Conservation (phyloP, 2,329 filamentous ascomycete genomes). For the Pyrenochaeta sp. region DNA sequence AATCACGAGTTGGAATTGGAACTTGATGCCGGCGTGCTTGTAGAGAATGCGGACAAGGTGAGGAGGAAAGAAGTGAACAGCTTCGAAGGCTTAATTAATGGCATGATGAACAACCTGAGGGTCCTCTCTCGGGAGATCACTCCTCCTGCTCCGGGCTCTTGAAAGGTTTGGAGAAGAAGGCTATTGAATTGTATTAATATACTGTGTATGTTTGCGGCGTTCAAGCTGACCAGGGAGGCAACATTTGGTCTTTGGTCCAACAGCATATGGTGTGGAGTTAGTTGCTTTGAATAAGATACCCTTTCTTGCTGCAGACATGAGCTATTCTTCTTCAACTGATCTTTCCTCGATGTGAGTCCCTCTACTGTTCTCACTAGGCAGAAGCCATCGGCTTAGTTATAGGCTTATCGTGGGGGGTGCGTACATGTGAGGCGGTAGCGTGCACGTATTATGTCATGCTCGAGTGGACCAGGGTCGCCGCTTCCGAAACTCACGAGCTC, state of each 20-base stretch:
- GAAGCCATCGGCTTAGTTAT: too few relatives aligned
- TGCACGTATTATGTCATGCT: constrained; percentile 26
- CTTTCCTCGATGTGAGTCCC: too few relatives aligned
- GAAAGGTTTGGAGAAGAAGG: background rate
- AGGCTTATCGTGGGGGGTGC: constrained; percentile 14
- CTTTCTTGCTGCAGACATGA: constrained; percentile 13
- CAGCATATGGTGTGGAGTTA: constrained; percentile 36
- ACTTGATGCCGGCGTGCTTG: constrained; percentile 68
- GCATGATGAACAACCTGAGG: constrained; percentile 73
- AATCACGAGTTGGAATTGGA: constrained; percentile 87
- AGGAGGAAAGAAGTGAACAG: constrained; percentile 56
- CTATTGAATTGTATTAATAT: constrained; percentile 19
- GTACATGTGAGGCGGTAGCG: constrained; percentile 11
- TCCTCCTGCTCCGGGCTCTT: constrained; percentile 13
- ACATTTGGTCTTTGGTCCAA: constrained; percentile 2
- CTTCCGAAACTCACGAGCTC: constrained; percentile 28
- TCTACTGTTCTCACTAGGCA: too few relatives aligned
- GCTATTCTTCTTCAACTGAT: background rate
- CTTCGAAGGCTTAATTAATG: constrained; percentile 73
- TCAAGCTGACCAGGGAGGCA: constrained; percentile 2
- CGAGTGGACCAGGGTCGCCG: constrained; percentile 23
- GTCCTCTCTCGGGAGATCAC: constrained; percentile 49
- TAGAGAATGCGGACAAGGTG: constrained; percentile 71
- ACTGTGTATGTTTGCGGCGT: constrained; percentile 9
- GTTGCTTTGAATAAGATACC: constrained; percentile 43